Percentiles rank a stretch among this genome's conserved stretches.
phyloP scores from a whole-genome alignment of 225 moss, liverwort and hornwort species.

The Pleurozium schreberi region DNA sequence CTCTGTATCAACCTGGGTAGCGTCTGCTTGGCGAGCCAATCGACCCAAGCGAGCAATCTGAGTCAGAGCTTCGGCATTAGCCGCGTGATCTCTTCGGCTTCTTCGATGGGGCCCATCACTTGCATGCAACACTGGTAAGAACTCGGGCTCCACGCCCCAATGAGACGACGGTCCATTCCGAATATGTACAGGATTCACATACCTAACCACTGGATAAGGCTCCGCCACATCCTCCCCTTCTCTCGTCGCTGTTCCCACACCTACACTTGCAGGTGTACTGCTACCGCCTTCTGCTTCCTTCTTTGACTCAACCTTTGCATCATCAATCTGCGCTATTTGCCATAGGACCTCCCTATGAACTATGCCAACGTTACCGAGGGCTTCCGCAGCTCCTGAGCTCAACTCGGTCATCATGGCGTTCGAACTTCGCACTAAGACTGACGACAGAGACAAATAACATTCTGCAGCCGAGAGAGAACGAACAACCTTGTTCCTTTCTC shows the following conservation, averaged over 20 bases:
- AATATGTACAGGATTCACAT: constrained; percentile 79
- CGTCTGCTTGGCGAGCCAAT: constrained; percentile 66
- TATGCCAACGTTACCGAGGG: constrained; percentile 58
- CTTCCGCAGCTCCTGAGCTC: constrained; percentile 55
- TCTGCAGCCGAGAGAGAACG: constrained; percentile 78
- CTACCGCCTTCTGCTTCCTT: constrained; percentile 58
- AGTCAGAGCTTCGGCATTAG: constrained; percentile 63
- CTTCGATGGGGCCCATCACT: constrained; percentile 74
- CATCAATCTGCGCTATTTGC: constrained; percentile 80
- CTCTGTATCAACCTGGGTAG: constrained; percentile 64
- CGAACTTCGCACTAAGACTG: constrained; percentile 87
- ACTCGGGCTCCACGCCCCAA: constrained; percentile 93
- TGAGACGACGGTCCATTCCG: constrained; percentile 71
- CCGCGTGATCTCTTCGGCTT: constrained; percentile 70
- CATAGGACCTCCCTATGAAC: constrained; percentile 83
- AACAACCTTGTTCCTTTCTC: constrained; percentile 49
- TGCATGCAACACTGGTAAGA: constrained; percentile 71
- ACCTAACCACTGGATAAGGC: constrained; percentile 74
- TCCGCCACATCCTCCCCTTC: constrained; percentile 81
- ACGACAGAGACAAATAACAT: constrained; percentile 74
- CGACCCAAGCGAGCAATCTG: constrained; percentile 89
- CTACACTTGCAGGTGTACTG: constrained; percentile 51
- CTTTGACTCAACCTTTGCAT: constrained; percentile 69
- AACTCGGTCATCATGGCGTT: constrained; percentile 88
- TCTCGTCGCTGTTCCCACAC: constrained; percentile 58